These are phyloP conservation scores for Areca catechu DNA, from an alignment of 176 grass and related monocot genomes.

Conservation along the genomic window DNA sequence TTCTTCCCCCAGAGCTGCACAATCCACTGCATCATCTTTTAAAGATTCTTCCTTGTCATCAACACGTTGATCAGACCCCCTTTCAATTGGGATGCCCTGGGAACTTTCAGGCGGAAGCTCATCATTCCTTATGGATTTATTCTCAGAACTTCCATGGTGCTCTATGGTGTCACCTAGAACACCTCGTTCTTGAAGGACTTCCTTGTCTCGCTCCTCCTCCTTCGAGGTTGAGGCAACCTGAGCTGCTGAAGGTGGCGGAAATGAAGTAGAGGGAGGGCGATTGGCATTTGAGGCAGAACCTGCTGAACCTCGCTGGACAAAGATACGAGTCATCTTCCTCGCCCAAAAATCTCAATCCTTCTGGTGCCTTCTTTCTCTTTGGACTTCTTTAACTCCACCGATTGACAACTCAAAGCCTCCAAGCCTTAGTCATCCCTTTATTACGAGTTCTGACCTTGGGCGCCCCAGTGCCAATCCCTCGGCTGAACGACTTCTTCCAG, in stretches of 20 bases:
- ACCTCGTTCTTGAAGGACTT: constrained; percentile 19
- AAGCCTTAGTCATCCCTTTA: constrained; percentile 35
- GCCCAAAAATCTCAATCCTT: not conserved
- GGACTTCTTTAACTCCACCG: constrained; percentile 5
- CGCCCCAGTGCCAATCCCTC: constrained; percentile 36
- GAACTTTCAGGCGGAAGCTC: constrained; percentile 27
- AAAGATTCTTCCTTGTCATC: constrained; percentile 31
- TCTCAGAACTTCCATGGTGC: constrained; percentile 32
- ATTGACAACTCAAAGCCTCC: constrained; percentile 11
- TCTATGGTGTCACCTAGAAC: constrained; percentile 14
- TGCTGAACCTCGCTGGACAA: constrained; percentile 66
- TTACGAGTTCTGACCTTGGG: constrained; percentile 72
- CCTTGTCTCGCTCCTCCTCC: constrained; percentile 34
- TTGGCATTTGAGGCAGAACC: constrained; percentile 68
- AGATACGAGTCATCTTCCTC: constrained; percentile 85
- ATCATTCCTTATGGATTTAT: constrained; percentile 26
- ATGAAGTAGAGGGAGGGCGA: constrained; percentile 35
- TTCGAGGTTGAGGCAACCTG: constrained; percentile 32
- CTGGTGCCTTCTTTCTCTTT: constrained; percentile 5
- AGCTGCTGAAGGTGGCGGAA: constrained; percentile 27
- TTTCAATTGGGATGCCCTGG: constrained; percentile 23
- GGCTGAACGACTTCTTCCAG: constrained; percentile 32
- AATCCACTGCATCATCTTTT: constrained; percentile 31
- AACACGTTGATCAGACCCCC: constrained; percentile 21
- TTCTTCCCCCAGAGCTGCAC: constrained; percentile 39